Evolutionary conservation across 108 stramenopile genomes (phyloP), one percentile per base, ranked within the genome.

Genomic region (Fragilaria radians): DNA sequence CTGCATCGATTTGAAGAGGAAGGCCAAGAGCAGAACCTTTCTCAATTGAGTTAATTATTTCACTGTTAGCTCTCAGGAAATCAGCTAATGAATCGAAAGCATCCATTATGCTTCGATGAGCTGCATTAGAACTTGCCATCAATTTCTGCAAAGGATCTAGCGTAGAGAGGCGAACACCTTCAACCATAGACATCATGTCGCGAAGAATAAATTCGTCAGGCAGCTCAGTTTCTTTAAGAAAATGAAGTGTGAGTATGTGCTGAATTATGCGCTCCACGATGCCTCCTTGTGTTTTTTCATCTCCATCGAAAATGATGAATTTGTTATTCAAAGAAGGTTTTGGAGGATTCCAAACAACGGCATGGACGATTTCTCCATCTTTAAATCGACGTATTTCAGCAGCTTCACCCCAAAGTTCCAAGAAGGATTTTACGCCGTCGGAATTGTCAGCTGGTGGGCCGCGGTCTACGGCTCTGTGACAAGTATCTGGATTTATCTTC

Each of bases 291-390:
- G 80, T 70, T 25, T 65, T 77, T 32, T 72, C 79, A 52, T 83
- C 76, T 46, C 74, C 82, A 29, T 77, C 62, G 59, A 54, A 68
- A 30, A 56, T 61, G 54, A 28, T 51, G 24, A 29, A 33, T 23
- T 45, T 31, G 4, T 54, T 33, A 9, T 30, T 14, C 11, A 14
- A 14, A 14, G 7, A 29, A 4, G 53, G 18, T 29, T 61, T 34
- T 26, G 73, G 34, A 18, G 67, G 63, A 62, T 83, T 86, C 91
- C 91, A 93, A 9, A 93, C 85, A 1, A 83, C 91, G 0, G 91
- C 87, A 24, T 86, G 79, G n/a, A 93, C 87, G 52, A 93, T 93
- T 2, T 87, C 91, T n/a, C 91, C 91, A 54, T 93, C 91, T 47
- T 89, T 86, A 71, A 93, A 93, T 21, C 86, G 76, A 26, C 91